Conservation (phyloP, 345 rosid species). For the Noccaea caerulescens region DNA sequence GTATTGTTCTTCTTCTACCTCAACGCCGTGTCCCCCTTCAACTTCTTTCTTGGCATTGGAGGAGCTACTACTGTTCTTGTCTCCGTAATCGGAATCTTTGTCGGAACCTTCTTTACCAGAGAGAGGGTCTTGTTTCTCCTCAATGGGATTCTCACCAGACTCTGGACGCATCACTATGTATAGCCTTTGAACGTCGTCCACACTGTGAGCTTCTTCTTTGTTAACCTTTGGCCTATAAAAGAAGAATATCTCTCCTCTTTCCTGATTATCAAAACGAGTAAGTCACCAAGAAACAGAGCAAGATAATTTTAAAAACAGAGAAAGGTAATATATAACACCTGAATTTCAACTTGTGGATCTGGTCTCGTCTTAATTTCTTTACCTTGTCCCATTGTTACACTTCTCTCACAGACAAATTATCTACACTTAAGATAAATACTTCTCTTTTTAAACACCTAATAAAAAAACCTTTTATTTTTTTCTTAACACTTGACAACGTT, state of each 20-base stretch:
- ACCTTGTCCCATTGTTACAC: constrained; percentile 42
- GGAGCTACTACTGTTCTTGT: constrained; percentile 14
- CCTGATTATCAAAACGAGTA: constrained; percentile 40
- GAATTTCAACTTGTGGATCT: constrained; percentile 46
- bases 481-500: constrained; percentile 22
- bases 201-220: constrained; percentile 64
- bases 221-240: constrained; percentile 78
- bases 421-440: not conserved
- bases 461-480: not conserved
- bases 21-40: constrained; percentile 60
- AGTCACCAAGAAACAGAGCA: constrained; percentile 12
- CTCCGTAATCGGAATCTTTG: constrained; percentile 7
- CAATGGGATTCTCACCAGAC: constrained; percentile 57
- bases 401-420: not conserved
- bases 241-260: constrained; percentile 80
- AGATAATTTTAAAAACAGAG: not conserved
- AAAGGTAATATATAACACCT: constrained; percentile 26
- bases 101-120: constrained; percentile 61
- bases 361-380: constrained; percentile 40
- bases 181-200: constrained; percentile 66
- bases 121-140: constrained; percentile 65
- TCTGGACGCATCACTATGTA: constrained; percentile 69
- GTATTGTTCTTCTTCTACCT: constrained; percentile 44
- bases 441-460: not conserved
- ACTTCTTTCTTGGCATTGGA: constrained; percentile 1